Evolutionary conservation across 495 filamentous ascomycete genomes (phyloP), one percentile per base, ranked within the genome.

Genomic region (Platismatia glauca): DNA sequence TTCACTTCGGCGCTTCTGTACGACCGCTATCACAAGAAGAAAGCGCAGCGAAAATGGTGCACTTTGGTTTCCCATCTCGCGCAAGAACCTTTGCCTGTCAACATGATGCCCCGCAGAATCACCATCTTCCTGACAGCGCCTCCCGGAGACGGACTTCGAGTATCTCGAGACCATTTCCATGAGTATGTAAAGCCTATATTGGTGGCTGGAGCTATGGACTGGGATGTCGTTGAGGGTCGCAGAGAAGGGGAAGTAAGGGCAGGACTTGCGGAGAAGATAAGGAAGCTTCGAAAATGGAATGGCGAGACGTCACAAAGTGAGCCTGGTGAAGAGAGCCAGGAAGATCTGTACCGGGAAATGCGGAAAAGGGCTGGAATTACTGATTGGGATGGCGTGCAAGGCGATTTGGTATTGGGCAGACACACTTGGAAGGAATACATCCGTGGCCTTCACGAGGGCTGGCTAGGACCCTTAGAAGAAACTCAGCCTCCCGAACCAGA

Each of bases 361-460:
- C 80, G 88, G 66, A 76, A 75, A 70, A 80, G 70, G 58, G 81
- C 81, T 27, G 86, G 85, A 29, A 82, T 92, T 15, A 73, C 69
- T 22, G 84, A 91, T 29, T 91, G 84, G 70, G 79, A 85, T 4
- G 91, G 89, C 15, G 77, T 87, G 3, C 78, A 80, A 63, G 91
- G 92, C 31, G 92, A 96, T 71, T 78, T 99, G 55, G 84, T 97
- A 7, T 84, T 99, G 64, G 94, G 95, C 8, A 80, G 94, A 63
- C 86, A 97, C 70, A 88, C 92, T 12, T 99, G 94, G 94, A 97
- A 97, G 75, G 94, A 99, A 75, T 99, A 97, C 73, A 75, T 97
- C 13, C 83, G 90, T 33, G 94, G 94, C 33, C 67, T 97, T 62
- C 94, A 99, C 65, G 94, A 99, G 70, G 94, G 94, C 58, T 97